Evolutionary conservation across 1,284 basidiomycete species (phyloP).

Genomic region (Vanrija pseudolonga): DNA sequence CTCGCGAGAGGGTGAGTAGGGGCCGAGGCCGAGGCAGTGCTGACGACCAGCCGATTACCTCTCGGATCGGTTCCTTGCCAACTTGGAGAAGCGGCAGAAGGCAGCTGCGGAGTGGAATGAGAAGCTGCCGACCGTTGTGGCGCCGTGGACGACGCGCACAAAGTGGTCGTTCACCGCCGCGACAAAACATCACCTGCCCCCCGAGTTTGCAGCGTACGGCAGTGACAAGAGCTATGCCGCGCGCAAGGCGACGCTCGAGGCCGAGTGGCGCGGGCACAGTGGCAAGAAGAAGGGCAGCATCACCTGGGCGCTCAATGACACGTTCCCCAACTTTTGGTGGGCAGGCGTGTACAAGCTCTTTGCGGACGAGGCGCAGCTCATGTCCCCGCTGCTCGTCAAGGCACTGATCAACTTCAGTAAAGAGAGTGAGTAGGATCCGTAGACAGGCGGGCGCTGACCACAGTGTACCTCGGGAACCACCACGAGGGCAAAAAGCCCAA

Average conservation of each 20-base stretch:
- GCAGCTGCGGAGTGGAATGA: constrained; percentile 41
- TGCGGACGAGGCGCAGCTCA: constrained; percentile 56
- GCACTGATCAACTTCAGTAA: constrained; percentile 66
- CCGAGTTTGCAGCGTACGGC: constrained; percentile 10
- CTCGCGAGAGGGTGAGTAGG: constrained; percentile 46
- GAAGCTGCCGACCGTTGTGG: constrained; percentile 15
- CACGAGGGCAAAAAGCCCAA: constrained; percentile 47
- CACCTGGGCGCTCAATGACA: constrained; percentile 67
- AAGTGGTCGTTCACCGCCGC: constrained; percentile 54
- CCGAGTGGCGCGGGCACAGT: constrained; percentile 36
- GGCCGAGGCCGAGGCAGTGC: neutral
- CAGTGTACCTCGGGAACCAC: constrained; percentile 39
- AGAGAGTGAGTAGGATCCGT: constrained; percentile 49
- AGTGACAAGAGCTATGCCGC: constrained; percentile 2
- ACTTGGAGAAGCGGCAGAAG: constrained; percentile 26
- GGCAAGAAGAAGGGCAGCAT: constrained; percentile 56
- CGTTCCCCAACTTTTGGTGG: constrained; percentile 66
- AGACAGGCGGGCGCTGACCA: constrained; percentile 19
- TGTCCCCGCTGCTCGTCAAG: constrained; percentile 64
- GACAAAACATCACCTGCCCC: constrained; percentile 25
- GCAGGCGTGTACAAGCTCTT: constrained; percentile 50
- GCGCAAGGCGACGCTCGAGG: constrained; percentile 21
- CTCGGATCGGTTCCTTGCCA: constrained; percentile 48
- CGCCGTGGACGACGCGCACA: constrained; percentile 53
- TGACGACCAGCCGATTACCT: constrained; percentile 53